Base-by-base conservation (phyloP, 352 stramenopile species). In the Globisporangium barbulae region DNA sequence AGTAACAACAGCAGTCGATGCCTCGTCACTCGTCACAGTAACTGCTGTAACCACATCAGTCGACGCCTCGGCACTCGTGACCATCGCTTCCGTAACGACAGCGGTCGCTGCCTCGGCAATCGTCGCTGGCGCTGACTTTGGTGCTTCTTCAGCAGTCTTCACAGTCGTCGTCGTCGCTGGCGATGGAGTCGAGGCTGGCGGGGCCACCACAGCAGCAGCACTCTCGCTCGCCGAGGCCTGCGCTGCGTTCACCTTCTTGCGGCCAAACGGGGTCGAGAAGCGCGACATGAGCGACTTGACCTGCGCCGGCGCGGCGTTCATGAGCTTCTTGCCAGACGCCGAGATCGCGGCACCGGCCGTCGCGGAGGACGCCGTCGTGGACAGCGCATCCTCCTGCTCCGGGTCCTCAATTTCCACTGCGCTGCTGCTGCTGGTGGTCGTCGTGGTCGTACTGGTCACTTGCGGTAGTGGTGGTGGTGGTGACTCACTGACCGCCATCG, bases 251-350 rank as follows among this genome's bases (percentile, higher is more conserved):
- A 44, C 42, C 44, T 67, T 67, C 53, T 67, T 67, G 53, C 61
- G 53, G 8, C 61, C 53, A 10, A 67, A 67, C 1, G 61, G 61
- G 9, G 61, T 67, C 33, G 61, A 67, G 53, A 67, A 67, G 53
- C 61, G 61, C 53, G 61, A 67, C 61, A 67, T 67, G 44, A 67
- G 61, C 44, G 61, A 67, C 35, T 67, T 67, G 33, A 61, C 61
- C 19, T 62, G 61, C 61, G 61, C 61, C 1, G 61, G 61, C 19
- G 61, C 53, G 10, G 61, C 61, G 53, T 61, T 67, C 61, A 67
- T 67, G 44, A 67, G 61, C 53, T 67, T 67, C 53, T 67, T 67
- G 17, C 53, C 53, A 0, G 61, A 67, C 21, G 53, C 33, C 41
- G 61, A 67, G 35, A 67, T 25, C 44, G 44, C 53, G 6, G 48